Evolutionary conservation across 768 basidiomycete species (phyloP), one percentile per base, ranked within the genome.

Genomic region (Suillus alpinus): DNA sequence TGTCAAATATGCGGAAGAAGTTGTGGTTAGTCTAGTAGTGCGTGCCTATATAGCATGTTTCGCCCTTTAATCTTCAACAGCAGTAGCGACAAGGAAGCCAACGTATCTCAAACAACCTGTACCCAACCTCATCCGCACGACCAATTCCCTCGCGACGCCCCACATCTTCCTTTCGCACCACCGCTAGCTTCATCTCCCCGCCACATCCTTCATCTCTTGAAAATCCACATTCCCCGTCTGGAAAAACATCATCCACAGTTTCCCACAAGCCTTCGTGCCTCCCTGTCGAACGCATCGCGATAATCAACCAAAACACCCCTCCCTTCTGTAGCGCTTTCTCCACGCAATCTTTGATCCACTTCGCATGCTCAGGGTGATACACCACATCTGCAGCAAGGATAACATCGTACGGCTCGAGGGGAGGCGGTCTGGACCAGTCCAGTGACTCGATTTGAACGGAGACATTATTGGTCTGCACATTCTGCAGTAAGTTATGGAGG

Each of bases 311-410:
- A 70, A 93, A 90, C 3, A 84, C 77, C 1, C 86, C 85, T 34
- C 65, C 62, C 55, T 55, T 58, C 34, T 60, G 65, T 41, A 93
- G 78, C 47, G 85, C 74, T 39, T 67, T 72, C 66, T 80, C 79
- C 23, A 88, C 85, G 57, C 89, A 90, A 4, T 66, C 68, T 56
- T 82, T 81, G 67, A 94, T 88, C 87, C 86, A 91, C 10, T 70
- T 60, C 3, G 89, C 87, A 68, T 92, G 91, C 18, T 79, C 72
- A 0, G 85, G 82, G 62, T 91, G 82, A 71, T 94, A 94, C 9
- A 93, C 79, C 57, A 92, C 86, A 65, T 94, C 91, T 36, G 92
- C 91, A 0, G 86, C 92, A 41, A 94, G 76, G 36, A 94, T 80
- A 26, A 91, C 68, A 58, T 92, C 86, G 73, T 89, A 92, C 3